Evolutionary conservation across 2,329 filamentous ascomycete genomes (phyloP).

Genomic region (Talaromyces verruculosus): DNA sequence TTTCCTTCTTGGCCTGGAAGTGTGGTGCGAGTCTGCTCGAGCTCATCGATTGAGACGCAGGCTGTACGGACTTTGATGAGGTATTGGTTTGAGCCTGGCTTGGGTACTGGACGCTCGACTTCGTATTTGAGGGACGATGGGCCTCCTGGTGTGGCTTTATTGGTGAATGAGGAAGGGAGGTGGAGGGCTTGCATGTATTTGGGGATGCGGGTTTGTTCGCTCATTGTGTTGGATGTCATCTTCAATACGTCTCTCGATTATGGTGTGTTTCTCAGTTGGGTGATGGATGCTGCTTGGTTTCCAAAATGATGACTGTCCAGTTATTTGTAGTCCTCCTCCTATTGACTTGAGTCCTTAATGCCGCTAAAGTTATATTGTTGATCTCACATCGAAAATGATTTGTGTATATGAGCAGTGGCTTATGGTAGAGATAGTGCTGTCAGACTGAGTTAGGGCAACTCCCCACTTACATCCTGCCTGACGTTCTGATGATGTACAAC

Average conservation of each 20-base stretch:
- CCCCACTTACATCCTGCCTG: conserved; percentile 6
- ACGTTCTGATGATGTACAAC: conserved; percentile 13
- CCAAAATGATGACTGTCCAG: background rate
- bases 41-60: conserved; percentile 41
- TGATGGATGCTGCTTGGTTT: background rate
- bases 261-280: background rate
- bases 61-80: conserved; percentile 43
- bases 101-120: conserved; percentile 38
- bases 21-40: conserved; percentile 25
- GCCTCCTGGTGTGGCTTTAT: conserved; percentile 25
- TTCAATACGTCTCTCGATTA: background rate
- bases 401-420: background rate
- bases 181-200: conserved; percentile 42
- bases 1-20: conserved; percentile 24
- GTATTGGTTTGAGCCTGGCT: conserved; percentile 39
- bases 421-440: background rate
- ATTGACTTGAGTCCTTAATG: background rate
- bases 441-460: conserved; percentile 7
- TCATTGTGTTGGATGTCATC: conserved; percentile 31
- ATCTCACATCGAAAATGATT: background rate
- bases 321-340: background rate
- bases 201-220: conserved; percentile 39
- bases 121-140: conserved; percentile 35
- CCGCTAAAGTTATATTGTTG: background rate
- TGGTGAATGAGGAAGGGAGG: conserved; percentile 31